phyloP scores from a whole-genome alignment of 164 flowering plant genomes.

The Saururus chinensis region DNA sequence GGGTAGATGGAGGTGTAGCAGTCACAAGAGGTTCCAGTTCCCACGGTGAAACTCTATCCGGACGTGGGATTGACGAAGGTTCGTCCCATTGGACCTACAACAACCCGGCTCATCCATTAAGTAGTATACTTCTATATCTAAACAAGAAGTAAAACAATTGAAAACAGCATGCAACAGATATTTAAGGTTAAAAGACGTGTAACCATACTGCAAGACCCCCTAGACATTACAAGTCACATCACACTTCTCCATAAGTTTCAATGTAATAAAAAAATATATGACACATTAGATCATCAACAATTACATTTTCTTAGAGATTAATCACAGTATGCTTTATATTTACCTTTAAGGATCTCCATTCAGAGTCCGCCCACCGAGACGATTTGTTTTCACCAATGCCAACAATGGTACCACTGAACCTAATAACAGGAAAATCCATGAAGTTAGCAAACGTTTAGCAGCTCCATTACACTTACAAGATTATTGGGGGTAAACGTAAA shows the following conservation, averaged over 20 bases:
- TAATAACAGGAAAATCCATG: slow-evolving; percentile 11
- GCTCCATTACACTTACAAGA: not conserved
- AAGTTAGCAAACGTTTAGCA: not conserved
- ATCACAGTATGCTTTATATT: not conserved
- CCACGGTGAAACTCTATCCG: slow-evolving; percentile 93
- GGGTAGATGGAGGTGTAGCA: slow-evolving; percentile 36
- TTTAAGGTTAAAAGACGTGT: not conserved
- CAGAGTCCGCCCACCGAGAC: slow-evolving; percentile 67
- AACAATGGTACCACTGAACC: slow-evolving; percentile 90
- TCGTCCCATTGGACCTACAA: slow-evolving; percentile 97
- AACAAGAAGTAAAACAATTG: too few relatives aligned
- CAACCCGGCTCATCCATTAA: not conserved
- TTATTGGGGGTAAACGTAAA: not conserved
- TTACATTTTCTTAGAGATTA: not conserved
- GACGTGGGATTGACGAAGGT: slow-evolving; percentile 70
- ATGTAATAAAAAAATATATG: too few relatives aligned
- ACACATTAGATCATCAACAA: not conserved
- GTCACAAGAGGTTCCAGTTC: slow-evolving; percentile 80
- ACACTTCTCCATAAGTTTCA: not conserved
- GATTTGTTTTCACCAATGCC: slow-evolving; percentile 58
- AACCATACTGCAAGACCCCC: not conserved
- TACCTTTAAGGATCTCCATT: slow-evolving; percentile 98
- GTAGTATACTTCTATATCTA: not conserved
- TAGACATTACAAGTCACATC: not conserved
- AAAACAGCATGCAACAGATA: not conserved